phyloP scores from a whole-genome alignment of 768 basidiomycete species.

The Rhodocollybia butyracea region DNA sequence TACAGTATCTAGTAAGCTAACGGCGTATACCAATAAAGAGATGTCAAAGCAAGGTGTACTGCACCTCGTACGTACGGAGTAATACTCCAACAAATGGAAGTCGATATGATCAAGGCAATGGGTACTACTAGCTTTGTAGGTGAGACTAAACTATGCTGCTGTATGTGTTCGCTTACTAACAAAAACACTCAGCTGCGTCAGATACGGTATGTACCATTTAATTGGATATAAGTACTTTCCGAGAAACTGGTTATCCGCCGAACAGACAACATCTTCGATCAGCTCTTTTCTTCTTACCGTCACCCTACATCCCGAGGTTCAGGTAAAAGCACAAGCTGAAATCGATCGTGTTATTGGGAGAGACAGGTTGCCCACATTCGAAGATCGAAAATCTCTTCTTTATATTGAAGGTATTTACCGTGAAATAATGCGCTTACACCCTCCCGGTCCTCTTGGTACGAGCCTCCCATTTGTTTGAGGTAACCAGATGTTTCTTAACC shows the following conservation, averaged over 20 bases:
- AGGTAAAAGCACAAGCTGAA: constrained; percentile 26
- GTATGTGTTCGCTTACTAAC: background rate
- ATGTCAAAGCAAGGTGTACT: too few species aligned
- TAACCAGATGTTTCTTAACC: background rate
- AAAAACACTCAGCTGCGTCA: background rate
- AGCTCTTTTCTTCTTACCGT: too few species aligned
- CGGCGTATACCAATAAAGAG: too few species aligned
- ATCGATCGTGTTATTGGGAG: constrained; percentile 24
- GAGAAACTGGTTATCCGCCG: background rate
- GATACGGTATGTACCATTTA: background rate
- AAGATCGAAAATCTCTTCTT: constrained; percentile 15
- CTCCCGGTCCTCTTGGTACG: background rate
- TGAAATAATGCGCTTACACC: constrained; percentile 10
- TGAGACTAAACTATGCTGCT: background rate
- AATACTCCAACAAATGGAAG: too few species aligned
- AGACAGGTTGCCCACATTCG: constrained; percentile 17
- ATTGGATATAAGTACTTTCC: background rate
- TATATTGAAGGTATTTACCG: constrained; percentile 8
- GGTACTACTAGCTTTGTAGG: background rate
- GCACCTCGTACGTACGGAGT: too few species aligned
- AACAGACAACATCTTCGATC: background rate
- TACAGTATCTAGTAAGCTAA: too few species aligned
- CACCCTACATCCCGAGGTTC: too few species aligned
- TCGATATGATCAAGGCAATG: background rate
- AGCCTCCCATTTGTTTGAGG: background rate